Percentiles rank a stretch among this genome's conserved stretches.
These are phyloP conservation scores for Starmerella khaoyaiensis DNA, from an alignment of 805 yeast species.

Conservation along the genomic window DNA sequence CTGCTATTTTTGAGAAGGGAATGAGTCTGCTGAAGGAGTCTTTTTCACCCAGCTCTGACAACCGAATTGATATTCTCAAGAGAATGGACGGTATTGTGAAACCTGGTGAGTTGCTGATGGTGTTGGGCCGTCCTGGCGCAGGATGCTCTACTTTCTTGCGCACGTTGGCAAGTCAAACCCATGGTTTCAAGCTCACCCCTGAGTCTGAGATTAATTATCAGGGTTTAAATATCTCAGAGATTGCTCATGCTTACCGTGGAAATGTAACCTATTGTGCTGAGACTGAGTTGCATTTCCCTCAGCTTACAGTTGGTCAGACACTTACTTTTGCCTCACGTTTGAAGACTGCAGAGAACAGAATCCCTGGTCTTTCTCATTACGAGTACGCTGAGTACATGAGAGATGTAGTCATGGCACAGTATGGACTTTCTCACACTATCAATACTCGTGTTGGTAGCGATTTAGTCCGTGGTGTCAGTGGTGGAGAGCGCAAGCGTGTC, in stretches of 20 bases:
- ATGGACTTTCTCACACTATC: conserved; percentile 48
- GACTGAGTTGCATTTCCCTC: conserved; percentile 63
- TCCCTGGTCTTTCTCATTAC: conserved; percentile 34
- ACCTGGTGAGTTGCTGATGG: conserved; percentile 59
- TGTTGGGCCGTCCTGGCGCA: conserved; percentile 64
- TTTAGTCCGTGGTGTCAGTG: conserved; percentile 59
- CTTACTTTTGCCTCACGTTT: conserved; percentile 55
- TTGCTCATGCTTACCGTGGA: conserved; percentile 44
- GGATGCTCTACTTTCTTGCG: conserved; percentile 64
- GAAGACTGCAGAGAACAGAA: conserved; percentile 48
- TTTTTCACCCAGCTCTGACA: not conserved
- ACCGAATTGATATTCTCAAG: conserved; percentile 19
- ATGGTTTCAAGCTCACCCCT: conserved; percentile 35
- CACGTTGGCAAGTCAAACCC: conserved; percentile 47
- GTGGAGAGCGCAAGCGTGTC: conserved; percentile 79
- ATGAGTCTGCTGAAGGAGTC: conserved; percentile 8
- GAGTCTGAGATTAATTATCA: conserved; percentile 47
- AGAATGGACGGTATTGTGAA: conserved; percentile 33
- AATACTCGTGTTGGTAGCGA: conserved; percentile 52
- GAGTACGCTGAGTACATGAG: conserved; percentile 39
- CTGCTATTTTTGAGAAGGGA: conserved; percentile 24
- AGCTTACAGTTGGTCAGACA: conserved; percentile 62
- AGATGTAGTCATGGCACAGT: conserved; percentile 40
- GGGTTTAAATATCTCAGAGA: conserved; percentile 46
- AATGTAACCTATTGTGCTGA: conserved; percentile 34